Base-by-base conservation (phyloP, 768 basidiomycete genomes). In the Podaxis sp. region DNA sequence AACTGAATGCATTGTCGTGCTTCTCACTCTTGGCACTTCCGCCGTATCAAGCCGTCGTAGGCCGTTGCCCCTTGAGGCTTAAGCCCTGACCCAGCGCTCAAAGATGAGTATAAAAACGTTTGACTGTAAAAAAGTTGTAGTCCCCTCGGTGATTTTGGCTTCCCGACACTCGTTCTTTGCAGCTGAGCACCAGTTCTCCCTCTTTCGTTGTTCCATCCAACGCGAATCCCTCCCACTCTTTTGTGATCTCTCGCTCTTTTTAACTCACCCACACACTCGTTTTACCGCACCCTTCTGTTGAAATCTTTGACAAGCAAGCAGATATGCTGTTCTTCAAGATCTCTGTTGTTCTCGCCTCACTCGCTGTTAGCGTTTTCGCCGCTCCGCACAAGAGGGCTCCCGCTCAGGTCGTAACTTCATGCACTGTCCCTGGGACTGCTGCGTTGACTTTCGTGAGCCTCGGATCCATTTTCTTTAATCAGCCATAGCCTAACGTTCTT, bases 401-500 rank as follows among this genome's bases (percentile, higher is more conserved):
- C 2, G 75, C 74, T 1, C 72, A 76, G 48, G 72, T 80, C 58
- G 65, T 78, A 59, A 74, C 72, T 0, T 63, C 68, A 9, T 80
- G 78, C 65, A 74, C 70, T 4, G 70, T 73, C 2, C 73, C 75
- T 13, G 74, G 77, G 6, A 79, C 79, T 6, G 79, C 67, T 55
- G 80, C 80, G 4, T 63, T 81, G 40, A 80, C 77, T 28, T 79
- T 80, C 57, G 77, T 78, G 59, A 54, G 77, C 71, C 5, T 58
- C 38, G 52, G 12, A 3, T 26, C 5, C 9, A 30, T 22, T n/a
- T 36, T 36, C 52, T 33, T 33, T 9, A 33, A 33, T 2, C 33
- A 33, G 44, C n/a, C 44, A 17, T 46, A 17, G 17, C 44, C 19
- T 44, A 36, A 30, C 30, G 12, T 12, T 36, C 26, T 1, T 40